Evolutionary conservation across 352 stramenopile genomes (phyloP), one percentile per base, ranked within the genome.

Genomic region (Pythium brachiatum): DNA sequence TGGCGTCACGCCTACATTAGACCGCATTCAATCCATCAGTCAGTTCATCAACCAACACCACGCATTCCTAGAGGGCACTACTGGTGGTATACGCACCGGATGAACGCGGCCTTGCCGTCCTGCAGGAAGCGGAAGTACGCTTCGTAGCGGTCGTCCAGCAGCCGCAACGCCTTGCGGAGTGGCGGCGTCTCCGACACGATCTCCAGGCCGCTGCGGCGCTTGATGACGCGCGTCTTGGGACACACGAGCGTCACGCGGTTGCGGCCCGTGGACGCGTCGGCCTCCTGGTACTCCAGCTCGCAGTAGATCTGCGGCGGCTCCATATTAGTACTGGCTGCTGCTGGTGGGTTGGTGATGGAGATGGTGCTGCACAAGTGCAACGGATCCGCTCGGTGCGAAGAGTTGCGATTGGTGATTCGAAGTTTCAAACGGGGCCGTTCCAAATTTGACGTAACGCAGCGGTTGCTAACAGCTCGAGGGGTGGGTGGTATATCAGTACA

Each of bases 51-150:
- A 16, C 23, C 7, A 53, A n/a, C n/a, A n/a, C n/a, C n/a, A n/a
- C n/a, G n/a, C n/a, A n/a, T n/a, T n/a, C n/a, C n/a, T n/a, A n/a
- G n/a, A n/a, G n/a, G n/a, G 15, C 57, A 15, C 29, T 11, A 46
- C 23, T 7, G 18, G 50, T 3, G 43, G 44, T 16, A 7, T 34
- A 72, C 76, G 18, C 62, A 87, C 81, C 70, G 64, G 62, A 90
- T 86, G 57, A 92, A 81, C 12, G 81, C 76, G 18, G 88, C 61
- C 43, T 89, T 92, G 54, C 83, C 83, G 26, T 83, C 68, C 7
- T 60, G 38, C 27, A 81, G 48, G 36, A 86, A 81, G 32, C 83
- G 88, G 53, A 81, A 92, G 67, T 90, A 92, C 23, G 90, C 65
- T 60, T 90, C 81, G 61, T 82, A 75, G 50, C 67, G 68, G 61